Evolutionary conservation across 176 grass and related monocot genomes (phyloP).

Genomic region (Phoenix dactylifera): DNA sequence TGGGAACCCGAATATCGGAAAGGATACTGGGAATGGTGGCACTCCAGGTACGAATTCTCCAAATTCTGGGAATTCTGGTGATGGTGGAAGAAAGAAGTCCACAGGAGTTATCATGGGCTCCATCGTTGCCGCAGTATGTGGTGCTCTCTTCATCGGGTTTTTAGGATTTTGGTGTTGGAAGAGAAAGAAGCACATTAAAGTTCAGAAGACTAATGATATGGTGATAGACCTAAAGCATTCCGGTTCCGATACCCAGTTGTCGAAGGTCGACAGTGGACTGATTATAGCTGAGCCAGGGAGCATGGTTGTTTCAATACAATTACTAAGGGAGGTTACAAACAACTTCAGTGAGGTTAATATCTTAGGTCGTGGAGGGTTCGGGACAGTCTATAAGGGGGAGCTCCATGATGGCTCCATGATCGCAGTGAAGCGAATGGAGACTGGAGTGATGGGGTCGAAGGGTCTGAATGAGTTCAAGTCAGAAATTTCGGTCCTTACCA

Average conservation of each 20-base stretch:
- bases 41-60: background rate
- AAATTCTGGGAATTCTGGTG: background rate
- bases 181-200: background rate
- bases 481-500: constrained; percentile 23
- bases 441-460: background rate
- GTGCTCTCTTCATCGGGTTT: background rate
- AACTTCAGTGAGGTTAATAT: too few species aligned
- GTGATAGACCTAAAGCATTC: constrained; percentile 1
- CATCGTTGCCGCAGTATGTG: background rate
- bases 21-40: background rate
- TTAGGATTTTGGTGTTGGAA: background rate
- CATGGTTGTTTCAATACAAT: too few species aligned
- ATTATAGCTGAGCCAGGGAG: too few species aligned
- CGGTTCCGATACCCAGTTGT: constrained; percentile 6
- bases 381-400: too few species aligned
- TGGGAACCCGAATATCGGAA: constrained; percentile 11
- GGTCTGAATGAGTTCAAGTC: constrained; percentile 18
- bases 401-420: constrained; percentile 15
- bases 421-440: constrained; percentile 26
- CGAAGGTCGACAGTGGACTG: background rate
- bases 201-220: background rate
- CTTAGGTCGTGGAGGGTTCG: too few species aligned
- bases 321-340: too few species aligned
- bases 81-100: background rate
- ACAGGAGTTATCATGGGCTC: background rate